Percentiles rank a stretch among this genome's conserved stretches.
phyloP scores from a whole-genome alignment of 352 stramenopile species.

The Thalassiosira pacifica region DNA sequence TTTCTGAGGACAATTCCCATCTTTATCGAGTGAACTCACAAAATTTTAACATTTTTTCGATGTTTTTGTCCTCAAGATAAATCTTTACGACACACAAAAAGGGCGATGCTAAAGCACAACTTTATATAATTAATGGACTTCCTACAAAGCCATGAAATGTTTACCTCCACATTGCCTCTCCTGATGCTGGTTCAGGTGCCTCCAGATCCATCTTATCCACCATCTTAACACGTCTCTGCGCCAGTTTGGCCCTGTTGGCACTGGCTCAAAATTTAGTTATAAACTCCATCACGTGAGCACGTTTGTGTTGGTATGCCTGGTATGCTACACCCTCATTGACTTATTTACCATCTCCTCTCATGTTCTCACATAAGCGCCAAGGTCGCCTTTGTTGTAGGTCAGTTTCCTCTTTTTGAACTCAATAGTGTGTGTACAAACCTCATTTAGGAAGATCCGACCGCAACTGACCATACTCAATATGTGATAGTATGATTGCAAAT shows the following conservation, averaged over 20 bases:
- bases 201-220: constrained; percentile 88
- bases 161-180: constrained; percentile 93
- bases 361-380: constrained; percentile 96
- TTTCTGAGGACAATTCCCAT: too few relatives aligned
- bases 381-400: constrained; percentile 93
- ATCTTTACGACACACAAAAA: not conserved
- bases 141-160: too few relatives aligned
- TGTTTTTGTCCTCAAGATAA: too few relatives aligned
- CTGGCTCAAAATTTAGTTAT: constrained; percentile 96
- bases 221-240: constrained; percentile 96
- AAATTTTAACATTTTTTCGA: too few relatives aligned
- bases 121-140: too few relatives aligned
- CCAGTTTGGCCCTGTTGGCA: constrained; percentile 94
- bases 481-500: constrained; percentile 93
- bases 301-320: constrained; percentile 87
- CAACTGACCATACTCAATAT: constrained; percentile 96
- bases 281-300: constrained; percentile 96
- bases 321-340: constrained; percentile 90
- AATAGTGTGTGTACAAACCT: constrained; percentile 96
- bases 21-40: too few relatives aligned
- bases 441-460: constrained; percentile 96
- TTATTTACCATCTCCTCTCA: constrained; percentile 94
- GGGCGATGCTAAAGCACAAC: not conserved
- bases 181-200: constrained; percentile 93
- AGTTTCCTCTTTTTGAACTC: constrained; percentile 93